These are phyloP conservation scores for Luvunga scandens DNA, from an alignment of 345 rosid species.

Conservation along the genomic window DNA sequence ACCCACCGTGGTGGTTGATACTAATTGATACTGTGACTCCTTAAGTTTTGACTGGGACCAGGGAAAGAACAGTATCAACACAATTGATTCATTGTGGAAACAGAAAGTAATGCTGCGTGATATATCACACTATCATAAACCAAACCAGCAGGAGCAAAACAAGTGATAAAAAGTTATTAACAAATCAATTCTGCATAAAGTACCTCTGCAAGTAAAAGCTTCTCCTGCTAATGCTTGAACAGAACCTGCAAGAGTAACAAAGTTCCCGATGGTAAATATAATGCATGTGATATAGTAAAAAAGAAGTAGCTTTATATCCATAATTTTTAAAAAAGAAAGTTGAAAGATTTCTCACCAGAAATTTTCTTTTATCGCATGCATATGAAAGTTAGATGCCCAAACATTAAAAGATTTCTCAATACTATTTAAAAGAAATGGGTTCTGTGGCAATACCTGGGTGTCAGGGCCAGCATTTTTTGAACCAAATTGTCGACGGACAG, in stretches of 20 bases:
- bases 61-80: conserved; percentile 32
- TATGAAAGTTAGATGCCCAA: no score
- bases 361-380: no score
- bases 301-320: neutral
- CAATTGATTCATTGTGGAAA: conserved; percentile 24
- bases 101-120: conserved; percentile 20
- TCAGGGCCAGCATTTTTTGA: no score
- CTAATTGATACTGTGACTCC: conserved; percentile 80
- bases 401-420: no score
- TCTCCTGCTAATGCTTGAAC: conserved; percentile 86
- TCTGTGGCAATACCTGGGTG: no score
- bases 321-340: neutral
- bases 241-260: conserved; percentile 57
- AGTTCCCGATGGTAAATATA: conserved; percentile 21
- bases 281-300: neutral
- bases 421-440: no score
- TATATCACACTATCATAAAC: conserved; percentile 17
- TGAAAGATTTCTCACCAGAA: no score
- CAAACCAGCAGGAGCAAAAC: conserved; percentile 18
- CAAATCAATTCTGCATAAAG: conserved; percentile 27
- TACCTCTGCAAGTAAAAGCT: conserved; percentile 83
- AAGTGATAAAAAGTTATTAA: conserved; percentile 23
- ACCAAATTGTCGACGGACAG: no score
- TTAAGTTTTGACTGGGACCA: conserved; percentile 71
- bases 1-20: conserved; percentile 56